Evolutionary conservation across 1,139 yeast species (phyloP), one percentile per base, ranked within the genome.

Genomic region (Sugiyamaella paludigena): DNA sequence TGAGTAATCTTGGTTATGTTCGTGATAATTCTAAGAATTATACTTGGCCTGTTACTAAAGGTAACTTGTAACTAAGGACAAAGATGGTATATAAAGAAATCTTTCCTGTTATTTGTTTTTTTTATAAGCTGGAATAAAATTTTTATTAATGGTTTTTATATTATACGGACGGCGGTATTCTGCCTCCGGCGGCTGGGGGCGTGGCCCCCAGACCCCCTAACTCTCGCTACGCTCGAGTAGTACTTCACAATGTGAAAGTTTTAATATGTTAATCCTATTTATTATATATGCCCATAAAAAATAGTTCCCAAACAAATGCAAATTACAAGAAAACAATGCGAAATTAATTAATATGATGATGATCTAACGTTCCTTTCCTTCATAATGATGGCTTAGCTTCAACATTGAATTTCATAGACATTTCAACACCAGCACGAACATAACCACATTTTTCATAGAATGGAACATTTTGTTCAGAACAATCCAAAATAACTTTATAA

Each of bases 401-500:
- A 16, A 41, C 55, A 32, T 53, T 53, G 59, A 65, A 65, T 55
- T 63, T 62, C 49, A 60, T 50, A 38, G 63, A 59, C 97, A 89
- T 89, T 65, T 87, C 94, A 37, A 81, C 72, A 6, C 96, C 96
- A 34, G 63, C 65, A 16, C 58, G 51, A 9, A 58, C 51, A 58
- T 65, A 69, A 33, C 81, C 84, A 87, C 98, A 94, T 69, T 89
- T 92, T 60, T 88, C 87, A 66, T 92, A 92, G 69, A 92, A 92
- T 2, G 80, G 84, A 33, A 81, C 84, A 63, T 92, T 92, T 51
- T 81, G 79, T 16, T 80, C 82, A 44, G 87, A 84, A 68, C 98
- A 92, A 69, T 94, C 98, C 62, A 92, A 74, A 45, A 92, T 86
- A 12, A 87, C 83, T 71, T 92, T 92, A 69, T 92, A 92, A 60